phyloP scores from a whole-genome alignment of 2,329 filamentous ascomycete species.

The Claviceps africana region DNA sequence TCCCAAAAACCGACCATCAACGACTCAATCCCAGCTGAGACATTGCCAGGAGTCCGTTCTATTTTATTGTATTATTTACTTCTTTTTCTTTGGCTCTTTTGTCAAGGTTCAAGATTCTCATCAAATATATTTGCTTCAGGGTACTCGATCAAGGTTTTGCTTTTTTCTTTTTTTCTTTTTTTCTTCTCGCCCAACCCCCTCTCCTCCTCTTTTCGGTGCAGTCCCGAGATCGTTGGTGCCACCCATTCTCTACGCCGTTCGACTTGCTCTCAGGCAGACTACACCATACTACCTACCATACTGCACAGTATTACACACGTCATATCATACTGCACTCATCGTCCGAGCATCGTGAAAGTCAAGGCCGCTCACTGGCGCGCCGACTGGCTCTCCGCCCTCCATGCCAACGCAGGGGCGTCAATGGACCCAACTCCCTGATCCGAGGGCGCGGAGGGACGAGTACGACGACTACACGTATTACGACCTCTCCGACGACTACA shows the following conservation, averaged over 20 bases:
- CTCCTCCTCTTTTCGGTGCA: background rate
- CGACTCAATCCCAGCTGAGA: background rate
- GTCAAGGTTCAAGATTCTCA: background rate
- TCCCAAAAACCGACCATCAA: background rate
- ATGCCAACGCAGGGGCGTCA: slow-evolving; percentile 24
- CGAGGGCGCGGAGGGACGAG: slow-evolving; percentile 10
- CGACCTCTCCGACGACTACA: background rate
- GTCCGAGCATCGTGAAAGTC: background rate
- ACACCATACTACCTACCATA: no score
- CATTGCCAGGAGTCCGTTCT: background rate
- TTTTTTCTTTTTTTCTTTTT: background rate
- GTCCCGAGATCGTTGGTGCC: background rate
- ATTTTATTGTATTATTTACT: background rate
- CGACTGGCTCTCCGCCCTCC: background rate
- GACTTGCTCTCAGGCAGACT: background rate
- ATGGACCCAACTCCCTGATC: slow-evolving; percentile 43
- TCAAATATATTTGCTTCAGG: background rate
- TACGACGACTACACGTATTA: slow-evolving; percentile 6
- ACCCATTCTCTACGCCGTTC: background rate
- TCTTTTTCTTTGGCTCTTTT: background rate
- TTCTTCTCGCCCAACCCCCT: background rate
- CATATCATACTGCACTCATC: background rate
- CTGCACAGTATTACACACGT: background rate
- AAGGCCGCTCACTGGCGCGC: background rate
- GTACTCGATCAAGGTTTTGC: background rate